phyloP scores from a whole-genome alignment of 768 basidiomycete genomes.

The Russula dissimulans region DNA sequence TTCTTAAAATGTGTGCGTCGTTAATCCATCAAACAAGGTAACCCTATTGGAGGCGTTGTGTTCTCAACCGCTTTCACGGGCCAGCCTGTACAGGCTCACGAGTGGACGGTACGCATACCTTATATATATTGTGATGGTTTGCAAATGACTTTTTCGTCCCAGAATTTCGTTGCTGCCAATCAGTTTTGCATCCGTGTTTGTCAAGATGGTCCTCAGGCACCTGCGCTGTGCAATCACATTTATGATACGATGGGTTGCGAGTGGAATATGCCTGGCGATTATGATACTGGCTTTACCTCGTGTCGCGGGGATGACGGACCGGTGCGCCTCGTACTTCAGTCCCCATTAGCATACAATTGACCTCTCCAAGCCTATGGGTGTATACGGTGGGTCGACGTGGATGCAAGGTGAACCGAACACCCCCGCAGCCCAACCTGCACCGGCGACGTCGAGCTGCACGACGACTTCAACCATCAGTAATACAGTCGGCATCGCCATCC shows the following conservation, averaged over 20 bases:
- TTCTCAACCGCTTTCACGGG: conserved; percentile 59
- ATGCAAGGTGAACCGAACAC: conserved; percentile 51
- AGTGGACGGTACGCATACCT: conserved; percentile 53
- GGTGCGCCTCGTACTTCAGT: conserved; percentile 24
- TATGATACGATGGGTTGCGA: conserved; percentile 46
- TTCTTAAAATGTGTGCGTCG: not conserved
- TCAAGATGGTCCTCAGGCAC: conserved; percentile 41
- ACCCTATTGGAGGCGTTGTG: conserved; percentile 60
- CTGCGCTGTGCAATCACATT: conserved; percentile 52
- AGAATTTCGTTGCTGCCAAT: conserved; percentile 53
- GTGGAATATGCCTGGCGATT: conserved; percentile 54
- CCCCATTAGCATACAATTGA: not conserved
- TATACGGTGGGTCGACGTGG: conserved; percentile 61
- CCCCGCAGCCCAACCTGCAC: conserved; percentile 47
- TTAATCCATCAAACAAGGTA: conserved; percentile 28
- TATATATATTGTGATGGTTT: not conserved
- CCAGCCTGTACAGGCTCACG: conserved; percentile 45
- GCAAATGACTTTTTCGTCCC: conserved; percentile 1
- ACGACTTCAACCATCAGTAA: conserved; percentile 44
- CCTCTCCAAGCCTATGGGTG: conserved; percentile 45
- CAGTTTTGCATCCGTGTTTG: conserved; percentile 71
- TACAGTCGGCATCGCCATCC: conserved; percentile 10
- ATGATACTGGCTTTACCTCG: conserved; percentile 31
- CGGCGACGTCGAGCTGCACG: conserved; percentile 53
- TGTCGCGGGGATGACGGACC: conserved; percentile 46